Base-by-base conservation (phyloP, 192 early-diverging fungal species). In the Coemansia sp. region DNA sequence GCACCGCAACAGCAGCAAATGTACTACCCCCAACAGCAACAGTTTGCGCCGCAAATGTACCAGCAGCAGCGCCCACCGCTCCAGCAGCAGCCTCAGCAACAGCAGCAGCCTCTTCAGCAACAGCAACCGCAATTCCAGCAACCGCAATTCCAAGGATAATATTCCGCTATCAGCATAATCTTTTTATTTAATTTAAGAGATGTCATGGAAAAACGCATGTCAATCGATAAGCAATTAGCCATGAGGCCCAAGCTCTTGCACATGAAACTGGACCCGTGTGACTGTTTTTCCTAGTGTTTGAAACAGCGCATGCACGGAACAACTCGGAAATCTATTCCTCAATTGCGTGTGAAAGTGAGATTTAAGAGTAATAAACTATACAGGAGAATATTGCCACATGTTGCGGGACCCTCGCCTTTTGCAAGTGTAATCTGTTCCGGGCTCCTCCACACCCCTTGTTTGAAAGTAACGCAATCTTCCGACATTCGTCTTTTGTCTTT, bases 1-100 rank as follows among this genome's bases (percentile, higher is more conserved):
- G 8, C 14, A 45, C 19, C 37, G 41, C 59, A 22, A 22, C 22
- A 43, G 12, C 59, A 60, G 39, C 59, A 60, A 32, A 60, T 60
- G 59, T 49, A 60, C n/a, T 49, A 60, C n/a, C 59, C 59, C 19
- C 50, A 54, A 11, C 71, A 63, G 61, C 58, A 20, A 5, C 54
- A 56, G 54, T 35, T 29, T 32, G 27, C 24, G 23, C 53, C 22
- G 23, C 53, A 54, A 3, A 54, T 54, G 24, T 54, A 54, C 53
- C 53, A 66, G 69, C 29, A 71, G 71, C 61, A 61, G 59, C 29
- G 71, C 72, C 73, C 54, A 67, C 70, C 27, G 63, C 76, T 19
- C 52, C 58, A 59, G 65, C 59, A 61, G 62, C 55, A 66, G 55
- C 76, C 23, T 51, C 22, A 22, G 22, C 59, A 61, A 59, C 55